Percentiles rank a stretch among this genome's conserved stretches.
These are phyloP conservation scores for Fraxinus excelsior DNA, from an alignment of 257 asterid species.

Conservation along the genomic window DNA sequence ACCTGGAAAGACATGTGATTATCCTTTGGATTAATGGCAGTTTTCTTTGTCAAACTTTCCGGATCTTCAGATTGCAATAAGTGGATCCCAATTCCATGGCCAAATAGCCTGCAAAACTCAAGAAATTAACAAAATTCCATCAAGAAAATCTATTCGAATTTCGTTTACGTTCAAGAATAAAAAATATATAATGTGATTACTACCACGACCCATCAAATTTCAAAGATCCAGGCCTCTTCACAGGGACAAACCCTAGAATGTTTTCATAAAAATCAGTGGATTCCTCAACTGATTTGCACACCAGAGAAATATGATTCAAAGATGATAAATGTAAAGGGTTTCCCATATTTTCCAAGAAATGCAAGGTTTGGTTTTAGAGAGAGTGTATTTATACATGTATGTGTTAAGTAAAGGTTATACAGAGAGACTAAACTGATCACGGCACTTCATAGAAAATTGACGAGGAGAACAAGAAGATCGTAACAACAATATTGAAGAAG, in stretches of 20 bases:
- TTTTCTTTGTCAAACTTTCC: conserved; percentile 61
- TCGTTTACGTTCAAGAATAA: neutral
- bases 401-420: neutral
- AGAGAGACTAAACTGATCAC: neutral
- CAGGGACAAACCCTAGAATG: conserved; percentile 86
- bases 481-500: neutral
- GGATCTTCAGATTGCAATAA: conserved; percentile 81
- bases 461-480: neutral
- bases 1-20: conserved; percentile 98
- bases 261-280: conserved; percentile 72
- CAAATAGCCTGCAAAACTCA: conserved; percentile 64
- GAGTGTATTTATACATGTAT: neutral
- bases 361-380: neutral
- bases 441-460: neutral
- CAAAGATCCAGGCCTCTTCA: conserved; percentile 83
- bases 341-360: conserved; percentile 22
- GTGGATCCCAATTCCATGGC: conserved; percentile 95
- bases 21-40: conserved; percentile 83
- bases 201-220: conserved; percentile 95
- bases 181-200: neutral
- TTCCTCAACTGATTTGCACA: conserved; percentile 81
- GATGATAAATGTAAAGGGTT: conserved; percentile 86
- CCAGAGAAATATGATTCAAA: conserved; percentile 80
- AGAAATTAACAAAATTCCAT: neutral
- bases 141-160: neutral